Evolutionary conservation across 2,329 filamentous ascomycete genomes (phyloP), one percentile per base, ranked within the genome.

Genomic region (Claviceps maximensis): DNA sequence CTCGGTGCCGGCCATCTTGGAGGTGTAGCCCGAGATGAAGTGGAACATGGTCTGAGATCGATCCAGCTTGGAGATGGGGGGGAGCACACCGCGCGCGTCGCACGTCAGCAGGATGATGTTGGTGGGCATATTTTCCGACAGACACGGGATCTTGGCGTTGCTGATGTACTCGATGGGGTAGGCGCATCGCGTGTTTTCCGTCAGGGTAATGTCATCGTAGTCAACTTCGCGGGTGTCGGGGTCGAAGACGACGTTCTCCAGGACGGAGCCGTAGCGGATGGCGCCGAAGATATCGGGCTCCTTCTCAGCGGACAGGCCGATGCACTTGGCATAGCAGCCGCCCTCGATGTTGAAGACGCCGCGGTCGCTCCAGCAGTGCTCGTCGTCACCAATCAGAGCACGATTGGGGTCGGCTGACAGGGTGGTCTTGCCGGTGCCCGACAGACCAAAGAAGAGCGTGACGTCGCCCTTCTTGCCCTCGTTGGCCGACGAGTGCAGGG

Each of bases 341-440:
- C 93, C 93, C 76, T 98, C 93, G 55, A 98, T 98, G 82, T 98
- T 98, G 86, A 98, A 98, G 69, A 98, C 84, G 70, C 93, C 93
- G 54, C 74, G 82, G 69, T 98, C 93, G 63, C 84, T 90, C 93
- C 93, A 98, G 86, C 93, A 97, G 82, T 98, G 93, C 84, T 98
- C 93, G 68, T 98, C 93, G 65, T 98, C 93, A 69, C 93, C 93
- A 64, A 98, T 98, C 66, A 98, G 76, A 59, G 87, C 84, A 69
- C 93, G 90, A 79, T 96, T 94, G 64, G 90, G 89, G 72, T 98
- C 93, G 56, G 93, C 93, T 57, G 93, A 97, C 57, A 98, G 79
- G 3, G 93, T 98, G 49, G 93, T 98, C 86, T 98, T 98, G 74
- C 93, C 93, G 53, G 93, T 98, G 59, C 93, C 93, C 19, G 93